phyloP scores from a whole-genome alignment of 257 asterid genomes.

The Scutellaria barbata region DNA sequence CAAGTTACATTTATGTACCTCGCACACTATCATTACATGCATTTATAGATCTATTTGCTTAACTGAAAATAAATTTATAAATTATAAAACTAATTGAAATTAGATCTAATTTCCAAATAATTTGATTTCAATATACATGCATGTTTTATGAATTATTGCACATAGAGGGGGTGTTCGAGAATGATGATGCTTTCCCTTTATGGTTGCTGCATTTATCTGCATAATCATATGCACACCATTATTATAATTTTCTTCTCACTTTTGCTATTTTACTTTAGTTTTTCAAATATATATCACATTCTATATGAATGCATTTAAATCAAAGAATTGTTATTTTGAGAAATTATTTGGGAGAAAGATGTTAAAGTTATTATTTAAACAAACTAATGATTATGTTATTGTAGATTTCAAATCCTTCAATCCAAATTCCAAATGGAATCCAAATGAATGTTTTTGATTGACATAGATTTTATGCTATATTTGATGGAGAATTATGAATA shows the following conservation, averaged over 20 bases:
- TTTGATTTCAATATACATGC: background rate
- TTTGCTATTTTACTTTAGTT: constrained; percentile 12
- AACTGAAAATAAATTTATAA: background rate
- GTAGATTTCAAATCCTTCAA: no score
- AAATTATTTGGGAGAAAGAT: background rate
- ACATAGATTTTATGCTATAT: no score
- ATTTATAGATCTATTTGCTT: constrained; percentile 2
- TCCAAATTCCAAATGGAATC: no score
- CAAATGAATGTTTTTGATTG: no score
- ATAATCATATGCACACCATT: constrained; percentile 37
- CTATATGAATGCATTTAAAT: background rate
- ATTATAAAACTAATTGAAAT: background rate
- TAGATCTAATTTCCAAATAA: background rate
- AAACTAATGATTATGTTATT: no score
- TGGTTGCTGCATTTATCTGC: constrained; percentile 37
- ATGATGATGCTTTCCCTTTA: constrained; percentile 29
- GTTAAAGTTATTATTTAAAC: background rate
- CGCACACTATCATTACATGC: background rate
- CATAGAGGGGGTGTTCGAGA: background rate
- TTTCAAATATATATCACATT: background rate
- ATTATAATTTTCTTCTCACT: background rate
- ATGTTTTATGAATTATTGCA: background rate
- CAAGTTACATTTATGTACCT: constrained; percentile 4
- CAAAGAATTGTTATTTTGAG: background rate
- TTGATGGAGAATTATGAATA: background rate